Percentiles rank a stretch among this genome's conserved stretches.
These are phyloP conservation scores for Calycina marina DNA, from an alignment of 2,329 filamentous ascomycete species.

Conservation along the genomic window DNA sequence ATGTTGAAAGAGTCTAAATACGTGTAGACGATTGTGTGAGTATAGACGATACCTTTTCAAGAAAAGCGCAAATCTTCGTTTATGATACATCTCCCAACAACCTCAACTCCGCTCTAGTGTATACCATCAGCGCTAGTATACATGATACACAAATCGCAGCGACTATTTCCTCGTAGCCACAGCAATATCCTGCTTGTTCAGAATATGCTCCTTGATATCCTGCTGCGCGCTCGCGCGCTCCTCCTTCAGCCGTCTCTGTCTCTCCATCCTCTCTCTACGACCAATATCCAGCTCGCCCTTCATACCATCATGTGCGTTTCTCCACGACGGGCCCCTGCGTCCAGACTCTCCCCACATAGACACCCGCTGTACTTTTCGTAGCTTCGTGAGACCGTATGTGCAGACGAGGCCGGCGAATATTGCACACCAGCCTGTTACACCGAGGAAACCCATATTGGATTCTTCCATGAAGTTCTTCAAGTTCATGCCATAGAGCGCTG, in stretches of 20 bases:
- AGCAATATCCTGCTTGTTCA: conserved; percentile 7
- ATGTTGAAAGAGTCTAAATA: no score
- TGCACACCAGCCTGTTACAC: conserved; percentile 57
- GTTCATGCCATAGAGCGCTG: conserved; percentile 99
- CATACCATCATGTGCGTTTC: conserved; percentile 14
- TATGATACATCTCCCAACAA: no score
- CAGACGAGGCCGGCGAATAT: conserved; percentile 64
- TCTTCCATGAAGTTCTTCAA: conserved; percentile 98
- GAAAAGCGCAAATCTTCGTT: no score
- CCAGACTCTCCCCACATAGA: conserved; percentile 50
- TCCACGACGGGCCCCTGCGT: conserved; percentile 17
- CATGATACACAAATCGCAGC: no score
- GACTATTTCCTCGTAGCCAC: no score
- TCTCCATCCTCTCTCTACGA: conserved; percentile 13
- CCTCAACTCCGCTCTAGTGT: no score
- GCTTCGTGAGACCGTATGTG: conserved; percentile 67
- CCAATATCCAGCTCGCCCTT: conserved; percentile 13
- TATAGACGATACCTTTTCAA: no score
- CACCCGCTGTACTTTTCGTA: conserved; percentile 75
- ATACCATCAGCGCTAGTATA: no score
- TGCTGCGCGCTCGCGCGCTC: conserved; percentile 10
- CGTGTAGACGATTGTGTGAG: no score
- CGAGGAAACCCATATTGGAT: conserved; percentile 69
- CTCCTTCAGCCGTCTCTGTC: conserved; percentile 15
- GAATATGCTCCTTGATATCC: conserved; percentile 6